Evolutionary conservation across 2,329 filamentous ascomycete genomes (phyloP).

Genomic region (Colletotrichum sp.): DNA sequence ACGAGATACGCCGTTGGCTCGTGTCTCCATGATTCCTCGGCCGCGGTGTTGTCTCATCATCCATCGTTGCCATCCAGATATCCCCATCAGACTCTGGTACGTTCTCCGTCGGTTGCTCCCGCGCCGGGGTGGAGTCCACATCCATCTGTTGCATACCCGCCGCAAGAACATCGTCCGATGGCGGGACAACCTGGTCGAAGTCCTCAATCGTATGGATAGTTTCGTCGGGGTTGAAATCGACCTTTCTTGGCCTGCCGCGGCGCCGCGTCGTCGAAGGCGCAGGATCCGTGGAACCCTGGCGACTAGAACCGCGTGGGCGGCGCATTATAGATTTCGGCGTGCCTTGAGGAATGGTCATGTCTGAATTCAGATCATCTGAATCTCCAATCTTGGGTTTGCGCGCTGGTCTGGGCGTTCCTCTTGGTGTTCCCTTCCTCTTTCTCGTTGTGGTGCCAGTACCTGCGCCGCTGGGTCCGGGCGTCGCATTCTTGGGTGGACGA

Average conservation of each 20-base stretch:
- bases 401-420: conserved; percentile 35
- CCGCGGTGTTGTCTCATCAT: conserved; percentile 41
- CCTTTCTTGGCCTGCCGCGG: conserved; percentile 10
- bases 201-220: conserved; percentile 28
- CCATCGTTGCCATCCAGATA: conserved; percentile 50
- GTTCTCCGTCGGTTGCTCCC: background rate
- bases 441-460: conserved; percentile 37
- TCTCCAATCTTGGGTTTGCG: conserved; percentile 33
- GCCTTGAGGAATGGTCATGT: conserved; percentile 27
- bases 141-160: conserved; percentile 32
- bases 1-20: background rate
- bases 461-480: conserved; percentile 48
- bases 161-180: conserved; percentile 15
- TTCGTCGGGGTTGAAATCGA: conserved; percentile 12
- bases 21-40: conserved; percentile 18
- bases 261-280: conserved; percentile 3
- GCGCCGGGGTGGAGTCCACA: conserved; percentile 30
- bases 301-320: conserved; percentile 22
- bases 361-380: conserved; percentile 31
- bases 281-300: background rate
- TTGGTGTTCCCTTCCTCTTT: conserved; percentile 52
- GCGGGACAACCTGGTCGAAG: background rate
- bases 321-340: conserved; percentile 36
- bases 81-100: conserved; percentile 42
- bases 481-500: conserved; percentile 55